Base-by-base conservation (phyloP, 148 eudicot genomes). In the Rhododendron henanense region DNA sequence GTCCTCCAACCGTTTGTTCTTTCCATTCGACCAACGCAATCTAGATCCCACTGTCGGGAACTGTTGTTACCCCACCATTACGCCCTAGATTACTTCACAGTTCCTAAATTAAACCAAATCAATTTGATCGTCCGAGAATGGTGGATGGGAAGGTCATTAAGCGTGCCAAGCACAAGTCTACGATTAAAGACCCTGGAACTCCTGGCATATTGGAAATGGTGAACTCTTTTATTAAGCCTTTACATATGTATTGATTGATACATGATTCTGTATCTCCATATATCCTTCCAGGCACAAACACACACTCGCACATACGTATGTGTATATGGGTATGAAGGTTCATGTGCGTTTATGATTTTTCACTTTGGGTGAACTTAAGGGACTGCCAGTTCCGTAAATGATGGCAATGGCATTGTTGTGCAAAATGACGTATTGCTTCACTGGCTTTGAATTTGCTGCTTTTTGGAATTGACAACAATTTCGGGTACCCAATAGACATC, bases 181-280 rank as follows among this genome's bases (percentile, higher is more conserved):
- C 90, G 3, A 79, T 88, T 53, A 94, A 93, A 88, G 92, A 88
- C 45, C 90, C 96, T 25, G 94, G 94, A n/a, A 81, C 86, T 21
- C 90, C 93, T 47, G 98, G 98, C 63, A 83, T 91, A 55, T 82
- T 94, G 84, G 89, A 88, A 47, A 33, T 94, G 93, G 96, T 94
- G 88, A 67, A 50, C 41, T 33, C 71, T 45, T 25, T 41, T 41
- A 5, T 61, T 55, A 10, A 44, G 61, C 78, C 11, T 35, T 77
- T 48, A 10, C 11, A 2, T 69, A 31, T 31, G 31, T 31, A 2
- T 41, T 69, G 28, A 21, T 21, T 50, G 69, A 39, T 55, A 53
- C 31, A 28, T 50, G 55, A 7, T 3, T 83, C 19, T 83, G 57
- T 18, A 14, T 4, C 16, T 47, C 21, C 33, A 15, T 13, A 31